Base-by-base conservation (phyloP, 768 basidiomycete species). In the Suillus cothurnatus region DNA sequence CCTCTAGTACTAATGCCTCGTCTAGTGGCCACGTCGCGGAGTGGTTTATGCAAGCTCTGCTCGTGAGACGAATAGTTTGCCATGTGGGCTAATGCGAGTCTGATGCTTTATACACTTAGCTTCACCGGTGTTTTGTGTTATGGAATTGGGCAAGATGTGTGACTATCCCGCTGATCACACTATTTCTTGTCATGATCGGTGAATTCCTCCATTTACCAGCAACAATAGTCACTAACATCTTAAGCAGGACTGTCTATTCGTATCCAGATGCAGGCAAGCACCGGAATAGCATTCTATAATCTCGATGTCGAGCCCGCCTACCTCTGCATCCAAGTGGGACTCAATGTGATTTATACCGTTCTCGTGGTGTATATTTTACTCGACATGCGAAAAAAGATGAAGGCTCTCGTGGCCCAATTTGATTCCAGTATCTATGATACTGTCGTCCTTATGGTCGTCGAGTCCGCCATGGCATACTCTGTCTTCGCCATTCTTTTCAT, bases 301-400 rank as follows among this genome's bases (percentile, higher is more conserved):
- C n/a, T 71, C 39, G 61, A 63, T 61, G 65, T 66, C 31, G 64
- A 73, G 50, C 17, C 70, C 21, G 53, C 74, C 3, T 75, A 74
- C 61, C 45, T 47, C 4, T 4, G 45, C n/a, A 47, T 12, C n/a
- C n/a, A 47, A 47, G 45, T 47, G n/a, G 21, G 63, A 12, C 63
- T 74, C 23, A 77, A 71, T 41, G 60, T 76, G 52, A 39, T 76
- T 21, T 61, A 70, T 47, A 73, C 77, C 5, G 19, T 71, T n/a
- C 61, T 71, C 2, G 73, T 78, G 60, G 71, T 66, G 1, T 21
- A 28, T 2, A 73, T 73, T 14, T 65, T 78, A 4, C 63, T 71
- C 12, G 17, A 63, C 53, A 56, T 66, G 28, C 74, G 75, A 6
- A 47, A 31, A n/a, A 64, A 59, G 14, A 63, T 69, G 21, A 28